Evolutionary conservation across 192 early-diverging fungal species (phyloP).

Genomic region (Gamsiella multidivaricata): DNA sequence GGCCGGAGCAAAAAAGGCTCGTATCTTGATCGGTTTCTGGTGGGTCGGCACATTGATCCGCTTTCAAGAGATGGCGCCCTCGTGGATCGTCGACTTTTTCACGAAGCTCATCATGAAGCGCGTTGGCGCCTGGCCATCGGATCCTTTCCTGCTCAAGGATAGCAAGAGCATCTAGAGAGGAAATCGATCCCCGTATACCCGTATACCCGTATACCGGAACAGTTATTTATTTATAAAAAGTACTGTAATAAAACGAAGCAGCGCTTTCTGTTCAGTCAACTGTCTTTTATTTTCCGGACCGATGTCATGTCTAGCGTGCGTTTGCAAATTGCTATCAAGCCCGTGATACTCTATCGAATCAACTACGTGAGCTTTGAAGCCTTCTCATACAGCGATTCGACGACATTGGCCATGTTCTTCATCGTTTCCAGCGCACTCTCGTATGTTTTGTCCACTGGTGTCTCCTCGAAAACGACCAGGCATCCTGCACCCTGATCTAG

Average conservation of each 20-base stretch:
- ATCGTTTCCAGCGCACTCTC: constrained; percentile 93
- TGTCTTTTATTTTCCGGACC: too few species aligned
- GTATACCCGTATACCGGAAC: too few species aligned
- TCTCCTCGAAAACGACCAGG: constrained; percentile 94
- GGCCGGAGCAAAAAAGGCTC: constrained; percentile 25
- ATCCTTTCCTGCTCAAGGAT: constrained; percentile 44
- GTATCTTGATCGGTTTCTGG: constrained; percentile 46
- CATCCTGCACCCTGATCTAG: constrained; percentile 98
- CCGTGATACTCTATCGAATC: too few species aligned
- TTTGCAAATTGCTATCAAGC: too few species aligned
- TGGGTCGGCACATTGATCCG: constrained; percentile 43
- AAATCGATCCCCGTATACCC: background rate
- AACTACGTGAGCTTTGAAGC: constrained; percentile 57
- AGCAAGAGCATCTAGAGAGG: constrained; percentile 3
- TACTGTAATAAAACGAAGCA: too few species aligned
- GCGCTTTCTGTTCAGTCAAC: too few species aligned
- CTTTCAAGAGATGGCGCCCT: constrained; percentile 31
- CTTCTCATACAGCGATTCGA: constrained; percentile 96
- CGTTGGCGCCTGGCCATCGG: constrained; percentile 35
- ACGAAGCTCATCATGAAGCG: constrained; percentile 36
- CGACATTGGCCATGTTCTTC: constrained; percentile 96
- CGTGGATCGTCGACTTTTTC: constrained; percentile 46
- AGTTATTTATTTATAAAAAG: too few species aligned
- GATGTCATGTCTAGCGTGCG: too few species aligned
- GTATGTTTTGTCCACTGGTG: constrained; percentile 91